Evolutionary conservation across 805 yeast species (phyloP).

Genomic region (Candida krabiensis): DNA sequence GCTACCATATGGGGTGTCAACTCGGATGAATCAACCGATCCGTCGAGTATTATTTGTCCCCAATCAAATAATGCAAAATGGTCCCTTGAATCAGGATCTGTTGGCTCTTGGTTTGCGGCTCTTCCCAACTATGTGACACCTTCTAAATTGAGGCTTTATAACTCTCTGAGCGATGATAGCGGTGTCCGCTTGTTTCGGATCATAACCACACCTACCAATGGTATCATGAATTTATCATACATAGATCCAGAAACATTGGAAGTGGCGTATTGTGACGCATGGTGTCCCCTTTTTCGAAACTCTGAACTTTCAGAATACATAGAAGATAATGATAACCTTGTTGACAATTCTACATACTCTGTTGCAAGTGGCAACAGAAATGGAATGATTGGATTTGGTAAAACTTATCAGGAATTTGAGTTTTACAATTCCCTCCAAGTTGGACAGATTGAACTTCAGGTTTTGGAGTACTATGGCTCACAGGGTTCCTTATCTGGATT

Average conservation of each 20-base stretch:
- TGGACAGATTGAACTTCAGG: conserved; percentile 58
- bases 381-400: conserved; percentile 36
- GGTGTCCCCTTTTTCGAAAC: conserved; percentile 69
- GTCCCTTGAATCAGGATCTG: conserved; percentile 45
- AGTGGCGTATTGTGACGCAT: conserved; percentile 74
- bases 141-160: conserved; percentile 69
- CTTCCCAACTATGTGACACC: conserved; percentile 62
- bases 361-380: conserved; percentile 16
- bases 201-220: conserved; percentile 72
- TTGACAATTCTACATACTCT: conserved; percentile 13
- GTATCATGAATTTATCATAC: conserved; percentile 91
- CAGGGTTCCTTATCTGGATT: conserved; percentile 72
- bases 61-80: conserved; percentile 42
- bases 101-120: conserved; percentile 66
- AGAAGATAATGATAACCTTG: conserved; percentile 1
- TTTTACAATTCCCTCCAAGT: conserved; percentile 70
- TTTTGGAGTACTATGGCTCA: conserved; percentile 67
- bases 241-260: conserved; percentile 68
- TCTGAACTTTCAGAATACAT: conserved; percentile 29
- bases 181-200: conserved; percentile 68
- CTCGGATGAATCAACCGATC: conserved; percentile 33
- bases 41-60: conserved; percentile 58
- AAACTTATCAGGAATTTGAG: conserved; percentile 75
- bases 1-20: conserved; percentile 54
- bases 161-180: conserved; percentile 45